Base-by-base conservation (phyloP, 768 basidiomycete species). In the Boletus rubropictus region DNA sequence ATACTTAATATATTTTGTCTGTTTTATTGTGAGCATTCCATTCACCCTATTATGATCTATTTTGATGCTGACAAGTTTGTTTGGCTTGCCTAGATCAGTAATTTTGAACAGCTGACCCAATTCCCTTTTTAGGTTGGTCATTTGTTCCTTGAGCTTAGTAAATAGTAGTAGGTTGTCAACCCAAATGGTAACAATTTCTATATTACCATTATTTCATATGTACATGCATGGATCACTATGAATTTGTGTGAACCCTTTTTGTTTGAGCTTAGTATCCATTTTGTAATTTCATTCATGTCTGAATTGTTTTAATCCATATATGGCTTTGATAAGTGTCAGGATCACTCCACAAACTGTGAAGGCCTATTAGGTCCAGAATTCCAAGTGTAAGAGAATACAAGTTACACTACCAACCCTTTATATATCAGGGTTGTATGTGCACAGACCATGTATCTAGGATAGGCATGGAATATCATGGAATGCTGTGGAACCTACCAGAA, bases 281-380 rank as follows among this genome's bases (percentile, higher is more conserved):
- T 65, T 41, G 5, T 56, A 27, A 39, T 71, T 62, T 67, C 27
- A 28, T 10, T 28, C 27, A 7, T 3, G 9, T 28, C 27, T 6
- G 27, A 11, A 28, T 28, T 28, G 27, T 11, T 28, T 28, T 28
- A 28, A 28, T 28, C 27, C 27, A 3, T 28, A 6, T 9, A 28
- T 28, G 27, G 27, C 11, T 9, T 28, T 28, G n/a, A n/a, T n/a
- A n/a, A n/a, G n/a, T n/a, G n/a, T n/a, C n/a, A n/a, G n/a, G n/a
- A n/a, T n/a, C n/a, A n/a, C n/a, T n/a, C n/a, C n/a, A n/a, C n/a
- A n/a, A n/a, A n/a, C n/a, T n/a, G n/a, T n/a, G n/a, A n/a, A n/a
- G n/a, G n/a, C n/a, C n/a, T n/a, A n/a, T n/a, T n/a, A n/a, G n/a
- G n/a, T n/a, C n/a, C n/a, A n/a, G n/a, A n/a, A n/a, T n/a, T n/a